phyloP scores from a whole-genome alignment of 2,329 filamentous ascomycete species.

The Grosmannia clavigera region DNA sequence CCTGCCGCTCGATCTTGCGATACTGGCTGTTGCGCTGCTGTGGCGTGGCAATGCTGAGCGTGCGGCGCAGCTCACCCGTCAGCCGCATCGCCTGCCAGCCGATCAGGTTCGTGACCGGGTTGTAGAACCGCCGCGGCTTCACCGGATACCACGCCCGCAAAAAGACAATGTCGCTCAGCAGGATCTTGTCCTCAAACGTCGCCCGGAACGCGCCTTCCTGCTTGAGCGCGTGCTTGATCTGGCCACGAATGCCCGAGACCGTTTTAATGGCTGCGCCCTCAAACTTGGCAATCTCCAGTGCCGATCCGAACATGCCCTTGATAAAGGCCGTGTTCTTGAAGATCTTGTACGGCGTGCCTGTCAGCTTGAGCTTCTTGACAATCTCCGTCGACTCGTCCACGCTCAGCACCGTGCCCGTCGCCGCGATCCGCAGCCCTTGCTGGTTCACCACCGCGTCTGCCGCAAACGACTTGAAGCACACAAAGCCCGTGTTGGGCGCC shows the following conservation, averaged over 20 bases:
- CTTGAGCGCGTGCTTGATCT: constrained; percentile 94
- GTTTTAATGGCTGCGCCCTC: constrained; percentile 93
- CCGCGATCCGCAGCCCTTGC: constrained; percentile 77
- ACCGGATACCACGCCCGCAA: constrained; percentile 94
- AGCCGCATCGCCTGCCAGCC: constrained; percentile 91
- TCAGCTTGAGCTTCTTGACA: constrained; percentile 94
- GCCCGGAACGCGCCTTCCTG: constrained; percentile 93
- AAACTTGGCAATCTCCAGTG: constrained; percentile 94
- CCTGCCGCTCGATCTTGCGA: constrained; percentile 51
- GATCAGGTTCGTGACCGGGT: constrained; percentile 85
- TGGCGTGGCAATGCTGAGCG: constrained; percentile 63
- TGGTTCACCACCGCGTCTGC: constrained; percentile 50
- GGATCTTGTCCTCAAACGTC: constrained; percentile 96
- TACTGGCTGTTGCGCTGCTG: constrained; percentile 77
- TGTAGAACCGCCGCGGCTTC: constrained; percentile 92
- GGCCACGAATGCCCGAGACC: constrained; percentile 86
- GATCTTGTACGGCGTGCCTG: constrained; percentile 68
- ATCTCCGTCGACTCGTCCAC: constrained; percentile 96
- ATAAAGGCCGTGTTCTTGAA: constrained; percentile 99
- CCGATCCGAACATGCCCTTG: constrained; percentile 92
- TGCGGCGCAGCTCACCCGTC: constrained; percentile 79
- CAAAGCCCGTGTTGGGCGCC: constrained; percentile 91
- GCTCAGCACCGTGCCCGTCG: constrained; percentile 83
- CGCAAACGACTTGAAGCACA: constrained; percentile 81
- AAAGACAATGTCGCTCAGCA: constrained; percentile 95